A percentile compares a stretch with the other conserved stretches of the same genome.
Conservation (phyloP, 2,329 filamentous ascomycete genomes). For the Phaeomoniella chlamydospora region DNA sequence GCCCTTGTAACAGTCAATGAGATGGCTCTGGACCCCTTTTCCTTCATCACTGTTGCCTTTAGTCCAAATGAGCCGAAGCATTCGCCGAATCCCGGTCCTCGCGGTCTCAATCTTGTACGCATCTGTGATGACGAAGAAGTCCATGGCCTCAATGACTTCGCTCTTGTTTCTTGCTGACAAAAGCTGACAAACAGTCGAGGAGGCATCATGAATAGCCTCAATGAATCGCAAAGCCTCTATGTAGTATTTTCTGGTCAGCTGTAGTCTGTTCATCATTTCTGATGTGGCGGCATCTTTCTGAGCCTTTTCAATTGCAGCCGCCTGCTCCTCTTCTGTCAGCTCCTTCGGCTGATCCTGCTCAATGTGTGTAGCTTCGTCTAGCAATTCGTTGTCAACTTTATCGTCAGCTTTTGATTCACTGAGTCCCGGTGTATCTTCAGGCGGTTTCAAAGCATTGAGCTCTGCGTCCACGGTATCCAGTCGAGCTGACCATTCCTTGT, state of each 20-base stretch:
- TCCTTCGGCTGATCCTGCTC: constrained; percentile 53
- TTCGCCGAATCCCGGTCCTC: constrained; percentile 80
- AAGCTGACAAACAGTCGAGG: constrained; percentile 67
- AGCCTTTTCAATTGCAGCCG: constrained; percentile 60
- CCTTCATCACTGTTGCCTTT: constrained; percentile 99
- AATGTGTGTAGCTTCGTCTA: constrained; percentile 79
- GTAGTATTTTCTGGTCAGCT: constrained; percentile 80
- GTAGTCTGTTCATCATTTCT: constrained; percentile 75
- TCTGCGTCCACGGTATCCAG: constrained; percentile 73
- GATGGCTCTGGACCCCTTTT: constrained; percentile 89
- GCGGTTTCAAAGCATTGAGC: constrained; percentile 66
- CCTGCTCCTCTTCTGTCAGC: constrained; percentile 68
- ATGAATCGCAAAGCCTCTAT: constrained; percentile 90
- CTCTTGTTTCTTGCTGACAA: constrained; percentile 94
- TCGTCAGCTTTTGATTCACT: constrained; percentile 50
- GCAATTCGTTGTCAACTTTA: constrained; percentile 59
- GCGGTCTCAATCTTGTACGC: constrained; percentile 93
- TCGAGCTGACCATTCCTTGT: constrained; percentile 72
- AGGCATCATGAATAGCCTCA: constrained; percentile 73
- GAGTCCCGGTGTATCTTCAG: constrained; percentile 57
- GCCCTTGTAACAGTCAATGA: constrained; percentile 92
- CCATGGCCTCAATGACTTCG: constrained; percentile 97
- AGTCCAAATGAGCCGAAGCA: constrained; percentile 96
- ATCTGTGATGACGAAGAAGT: constrained; percentile 90
- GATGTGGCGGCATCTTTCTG: constrained; percentile 78